phyloP scores from a whole-genome alignment of 2,329 filamentous ascomycete species.

The Aspergillus brunneoviolaceus region DNA sequence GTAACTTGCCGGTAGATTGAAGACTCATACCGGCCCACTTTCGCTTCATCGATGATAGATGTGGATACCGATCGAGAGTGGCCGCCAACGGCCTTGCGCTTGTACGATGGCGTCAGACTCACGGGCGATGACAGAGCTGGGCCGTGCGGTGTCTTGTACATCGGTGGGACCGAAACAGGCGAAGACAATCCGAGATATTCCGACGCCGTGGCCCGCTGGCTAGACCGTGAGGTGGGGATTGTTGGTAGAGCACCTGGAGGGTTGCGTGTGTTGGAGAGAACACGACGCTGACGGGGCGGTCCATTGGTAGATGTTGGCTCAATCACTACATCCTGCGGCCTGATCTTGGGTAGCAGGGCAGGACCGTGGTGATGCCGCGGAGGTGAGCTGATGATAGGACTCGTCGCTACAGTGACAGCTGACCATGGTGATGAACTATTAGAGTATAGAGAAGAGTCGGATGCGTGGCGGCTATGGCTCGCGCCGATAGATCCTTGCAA shows the following conservation, averaged over 20 bases:
- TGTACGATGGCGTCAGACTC: conserved; percentile 49
- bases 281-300: conserved; percentile 58
- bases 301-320: conserved; percentile 53
- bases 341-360: conserved; percentile 79
- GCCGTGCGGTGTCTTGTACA: conserved; percentile 27
- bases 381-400: conserved; percentile 66
- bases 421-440: conserved; percentile 69
- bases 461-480: conserved; percentile 61
- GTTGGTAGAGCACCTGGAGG: conserved; percentile 54
- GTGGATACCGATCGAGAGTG: conserved; percentile 63
- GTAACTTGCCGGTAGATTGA: conserved; percentile 81
- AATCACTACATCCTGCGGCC: conserved; percentile 77
- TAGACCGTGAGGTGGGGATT: conserved; percentile 42
- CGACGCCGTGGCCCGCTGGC: conserved; percentile 48
- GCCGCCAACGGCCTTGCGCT: conserved; percentile 39
- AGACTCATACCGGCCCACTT: conserved; percentile 71
- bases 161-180: conserved; percentile 45
- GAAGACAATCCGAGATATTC: conserved; percentile 48
- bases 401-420: conserved; percentile 65
- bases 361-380: conserved; percentile 74
- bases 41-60: conserved; percentile 65
- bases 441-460: conserved; percentile 65
- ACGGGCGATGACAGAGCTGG: conserved; percentile 65
- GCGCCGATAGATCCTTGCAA: conserved; percentile 34
- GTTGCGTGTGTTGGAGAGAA: conserved; percentile 54